These are phyloP conservation scores for Tremella mesenterica DNA, from an alignment of 768 basidiomycete species.

Conservation along the genomic window DNA sequence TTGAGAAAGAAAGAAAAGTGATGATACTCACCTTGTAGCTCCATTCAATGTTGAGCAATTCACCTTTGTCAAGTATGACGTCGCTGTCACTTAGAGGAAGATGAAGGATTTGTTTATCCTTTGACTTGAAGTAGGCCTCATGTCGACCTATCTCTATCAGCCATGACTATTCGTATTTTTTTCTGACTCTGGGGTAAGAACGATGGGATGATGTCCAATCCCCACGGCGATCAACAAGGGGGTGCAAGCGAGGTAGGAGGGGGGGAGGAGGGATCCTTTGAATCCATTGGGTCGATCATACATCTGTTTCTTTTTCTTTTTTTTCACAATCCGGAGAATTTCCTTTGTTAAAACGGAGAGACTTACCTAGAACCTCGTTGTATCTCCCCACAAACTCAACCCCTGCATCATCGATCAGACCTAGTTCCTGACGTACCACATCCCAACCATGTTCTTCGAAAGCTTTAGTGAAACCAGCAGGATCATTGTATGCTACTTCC, in stretches of 20 bases:
- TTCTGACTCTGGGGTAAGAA: too few relatives aligned
- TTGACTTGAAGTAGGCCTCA: constrained; percentile 73
- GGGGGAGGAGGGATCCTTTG: too few relatives aligned
- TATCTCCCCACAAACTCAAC: constrained; percentile 39
- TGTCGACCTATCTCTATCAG: constrained; percentile 65
- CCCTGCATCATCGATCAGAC: constrained; percentile 40
- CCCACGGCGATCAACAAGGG: neutral
- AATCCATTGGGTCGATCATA: neutral
- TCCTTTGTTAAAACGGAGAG: neutral
- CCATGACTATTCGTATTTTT: too few relatives aligned
- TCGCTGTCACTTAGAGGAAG: constrained; percentile 21
- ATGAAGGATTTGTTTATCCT: constrained; percentile 53
- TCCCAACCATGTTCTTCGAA: constrained; percentile 84
- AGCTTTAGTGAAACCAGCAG: constrained; percentile 57
- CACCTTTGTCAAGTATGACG: constrained; percentile 58
- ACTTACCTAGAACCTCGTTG: constrained; percentile 34
- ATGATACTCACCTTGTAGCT: constrained; percentile 66
- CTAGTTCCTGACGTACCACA: constrained; percentile 60
- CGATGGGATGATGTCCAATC: too few relatives aligned
- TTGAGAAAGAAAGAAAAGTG: neutral
- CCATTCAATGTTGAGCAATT: constrained; percentile 75
- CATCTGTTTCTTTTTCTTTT: constrained; percentile 49
- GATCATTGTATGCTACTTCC: constrained; percentile 79
- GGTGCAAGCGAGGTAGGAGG: too few relatives aligned
- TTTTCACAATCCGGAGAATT: neutral